Percentiles rank a stretch among this genome's conserved stretches.
Evolutionary conservation across 2,329 filamentous ascomycete genomes (phyloP).

Genomic region (Phialophora chinensis): DNA sequence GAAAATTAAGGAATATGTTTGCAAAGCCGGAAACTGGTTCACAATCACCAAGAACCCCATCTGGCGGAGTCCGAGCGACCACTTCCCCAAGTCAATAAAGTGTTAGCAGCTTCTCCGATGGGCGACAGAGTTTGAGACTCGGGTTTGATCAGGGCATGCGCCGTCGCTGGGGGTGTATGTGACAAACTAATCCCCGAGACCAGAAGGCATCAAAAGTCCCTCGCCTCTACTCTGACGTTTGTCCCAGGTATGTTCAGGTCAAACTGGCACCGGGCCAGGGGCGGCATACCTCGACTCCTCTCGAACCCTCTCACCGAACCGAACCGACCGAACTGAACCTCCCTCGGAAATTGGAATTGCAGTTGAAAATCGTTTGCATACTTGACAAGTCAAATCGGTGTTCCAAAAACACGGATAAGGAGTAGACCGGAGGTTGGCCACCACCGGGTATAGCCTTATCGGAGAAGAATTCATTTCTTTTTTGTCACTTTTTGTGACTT

Average conservation of each 20-base stretch:
- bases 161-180: neutral
- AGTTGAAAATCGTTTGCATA: neutral
- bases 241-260: neutral
- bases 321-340: neutral
- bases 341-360: neutral
- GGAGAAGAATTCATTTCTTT: neutral
- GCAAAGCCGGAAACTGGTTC: neutral
- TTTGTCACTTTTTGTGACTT: neutral
- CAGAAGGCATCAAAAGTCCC: conserved; percentile 2
- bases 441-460: conserved; percentile 3
- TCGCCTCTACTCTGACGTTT: neutral
- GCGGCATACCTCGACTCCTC: neutral
- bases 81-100: conserved; percentile 6
- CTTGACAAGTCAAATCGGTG: conserved; percentile 8
- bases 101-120: conserved; percentile 1
- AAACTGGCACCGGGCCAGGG: neutral
- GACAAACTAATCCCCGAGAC: neutral
- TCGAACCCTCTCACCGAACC: neutral
- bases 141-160: neutral
- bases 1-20: neutral
- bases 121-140: conserved; percentile 1
- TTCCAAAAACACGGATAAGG: neutral
- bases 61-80: conserved; percentile 7
- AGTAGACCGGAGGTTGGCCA: neutral
- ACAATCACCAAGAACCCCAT: conserved; percentile 14